Conservation (phyloP, 352 stramenopile species). For the Pythium grandisporangium region DNA sequence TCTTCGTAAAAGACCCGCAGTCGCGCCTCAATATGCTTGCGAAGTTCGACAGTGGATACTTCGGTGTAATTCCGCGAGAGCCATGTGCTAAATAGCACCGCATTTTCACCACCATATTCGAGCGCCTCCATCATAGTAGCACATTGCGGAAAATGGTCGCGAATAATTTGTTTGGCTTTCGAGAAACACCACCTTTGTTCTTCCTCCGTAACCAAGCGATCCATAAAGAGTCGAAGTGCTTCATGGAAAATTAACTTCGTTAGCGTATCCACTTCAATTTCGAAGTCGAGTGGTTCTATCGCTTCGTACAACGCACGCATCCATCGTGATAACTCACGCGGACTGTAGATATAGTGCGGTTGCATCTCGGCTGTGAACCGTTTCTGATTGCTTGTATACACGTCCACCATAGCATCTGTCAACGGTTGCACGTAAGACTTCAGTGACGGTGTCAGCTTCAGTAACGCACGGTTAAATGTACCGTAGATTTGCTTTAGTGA, state of each 20-base stretch:
- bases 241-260: conserved; percentile 98
- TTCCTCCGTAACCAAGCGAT: conserved; percentile 95
- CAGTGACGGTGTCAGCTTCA: conserved; percentile 98
- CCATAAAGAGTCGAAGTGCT: conserved; percentile 97
- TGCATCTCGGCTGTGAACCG: conserved; percentile 91
- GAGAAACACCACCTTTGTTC: conserved; percentile 96
- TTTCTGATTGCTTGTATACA: conserved; percentile 97
- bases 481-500: conserved; percentile 98
- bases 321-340: conserved; percentile 98
- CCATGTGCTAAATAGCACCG: conserved; percentile 98
- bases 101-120: conserved; percentile 76
- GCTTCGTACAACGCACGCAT: conserved; percentile 98
- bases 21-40: conserved; percentile 94
- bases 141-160: conserved; percentile 77
- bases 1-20: conserved; percentile 99
- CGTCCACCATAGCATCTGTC: conserved; percentile 99
- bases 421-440: conserved; percentile 94
- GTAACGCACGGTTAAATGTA: conserved; percentile 98
- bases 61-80: conserved; percentile 96
- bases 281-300: conserved; percentile 93
- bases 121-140: conserved; percentile 61
- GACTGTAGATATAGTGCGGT: conserved; percentile 99
- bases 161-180: conserved; percentile 75
- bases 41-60: conserved; percentile 89
- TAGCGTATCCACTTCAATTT: conserved; percentile 93